Evolutionary conservation across 1,284 basidiomycete species (phyloP), one percentile per base, ranked within the genome.

Genomic region (Cryptococcus hybrid): DNA sequence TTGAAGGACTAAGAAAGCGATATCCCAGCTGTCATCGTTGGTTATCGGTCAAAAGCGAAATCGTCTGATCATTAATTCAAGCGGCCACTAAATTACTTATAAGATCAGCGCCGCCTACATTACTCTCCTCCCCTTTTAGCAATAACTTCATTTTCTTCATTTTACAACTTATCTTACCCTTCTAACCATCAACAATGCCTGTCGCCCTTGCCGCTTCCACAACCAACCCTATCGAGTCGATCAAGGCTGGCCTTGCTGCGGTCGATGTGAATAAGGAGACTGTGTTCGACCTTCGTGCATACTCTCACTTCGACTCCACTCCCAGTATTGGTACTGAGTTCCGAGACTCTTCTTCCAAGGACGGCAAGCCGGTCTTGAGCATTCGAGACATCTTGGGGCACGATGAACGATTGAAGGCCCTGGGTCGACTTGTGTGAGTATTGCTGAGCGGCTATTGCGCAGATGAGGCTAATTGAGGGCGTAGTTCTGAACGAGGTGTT

Each of bases 401-500:
- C 44, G 63, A 66, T 9, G 57, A 45, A 11, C 65, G 67, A 47
- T 57, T 73, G 40, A 62, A 52, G 35, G 70, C 69, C 6, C 64
- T 74, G 2, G 72, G 66, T n/a, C 59, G 64, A 40, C 64, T 73
- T 13, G 66, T 69, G 65, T 68, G 39, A 64, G 68, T 66, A 8
- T 36, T 35, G 11, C 9, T 48, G 47, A 48, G 30, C 4, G n/a
- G 4, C n/a, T 35, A 36, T 7, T 13, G 24, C 37, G 47, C 24
- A 30, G 24, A 47, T 24, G 24, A 24, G 24, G 24, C 24, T 24
- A 24, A 24, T 24, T 11, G 30, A 48, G 30, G 9, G 15, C 8
- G 11, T 9, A 55, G 63, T 1, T 84, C 86, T 3, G 83, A 86
- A 57, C 84, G 87, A 43, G 86, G 86, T 9, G 87, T 88, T 47